Conservation (phyloP, 1,284 basidiomycete genomes). For the Cryptococcus sp. region DNA sequence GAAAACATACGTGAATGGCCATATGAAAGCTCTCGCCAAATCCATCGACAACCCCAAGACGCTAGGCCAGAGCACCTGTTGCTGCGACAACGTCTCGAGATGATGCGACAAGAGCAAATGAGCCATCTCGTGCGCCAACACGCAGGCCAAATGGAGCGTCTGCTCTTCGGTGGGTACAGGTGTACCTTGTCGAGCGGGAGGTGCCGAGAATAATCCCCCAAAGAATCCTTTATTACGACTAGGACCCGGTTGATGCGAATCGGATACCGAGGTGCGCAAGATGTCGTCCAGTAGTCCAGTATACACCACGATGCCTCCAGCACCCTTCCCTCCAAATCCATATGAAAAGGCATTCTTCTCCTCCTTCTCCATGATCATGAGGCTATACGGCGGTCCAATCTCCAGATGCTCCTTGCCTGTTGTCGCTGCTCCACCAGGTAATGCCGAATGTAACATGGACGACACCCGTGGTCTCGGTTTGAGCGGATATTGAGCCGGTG, state of each 20-base stretch:
- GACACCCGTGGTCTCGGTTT: constrained; percentile 42
- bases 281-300: constrained; percentile 81
- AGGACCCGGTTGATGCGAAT: constrained; percentile 14
- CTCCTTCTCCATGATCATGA: constrained; percentile 74
- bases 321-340: constrained; percentile 82
- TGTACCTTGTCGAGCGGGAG: neutral
- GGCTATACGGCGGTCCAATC: constrained; percentile 75
- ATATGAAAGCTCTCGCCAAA: constrained; percentile 65
- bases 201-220: constrained; percentile 24
- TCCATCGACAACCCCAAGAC: constrained; percentile 70
- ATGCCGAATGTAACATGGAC: constrained; percentile 34
- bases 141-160: constrained; percentile 72
- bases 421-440: constrained; percentile 31
- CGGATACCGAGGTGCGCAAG: constrained; percentile 51
- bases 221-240: constrained; percentile 13
- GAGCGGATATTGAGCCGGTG: constrained; percentile 41
- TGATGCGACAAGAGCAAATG: constrained; percentile 83
- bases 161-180: constrained; percentile 63
- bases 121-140: constrained; percentile 80
- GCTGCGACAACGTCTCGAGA: constrained; percentile 76
- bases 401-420: constrained; percentile 39
- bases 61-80: constrained; percentile 72
- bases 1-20: constrained; percentile 68
- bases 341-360: constrained; percentile 83
- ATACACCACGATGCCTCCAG: constrained; percentile 82